Evolutionary conservation across 306 rosid genomes (phyloP), one percentile per base, ranked within the genome.

Genomic region (Rosa lucieae): DNA sequence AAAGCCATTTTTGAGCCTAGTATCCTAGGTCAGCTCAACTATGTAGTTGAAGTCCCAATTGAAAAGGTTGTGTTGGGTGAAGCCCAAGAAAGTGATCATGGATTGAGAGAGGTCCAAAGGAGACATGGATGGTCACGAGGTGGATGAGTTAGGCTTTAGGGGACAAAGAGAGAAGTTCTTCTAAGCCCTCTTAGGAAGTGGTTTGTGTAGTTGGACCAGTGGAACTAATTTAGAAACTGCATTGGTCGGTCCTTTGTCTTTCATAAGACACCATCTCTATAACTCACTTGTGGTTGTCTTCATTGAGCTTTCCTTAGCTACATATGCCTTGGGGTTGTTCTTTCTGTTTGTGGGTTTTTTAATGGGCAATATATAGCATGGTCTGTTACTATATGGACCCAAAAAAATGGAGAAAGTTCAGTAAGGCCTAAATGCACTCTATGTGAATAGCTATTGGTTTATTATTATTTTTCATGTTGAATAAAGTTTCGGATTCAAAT

Each of bases 31-130:
- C 51, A 47, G 3, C 13, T 47, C 14, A 48, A 48, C 53, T 13
- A 48, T 12, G 18, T 12, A 11, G 37, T 10, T 23, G 6, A 21
- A 58, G 66, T 59, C 23, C 47, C 47, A 66, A 37, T 3, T 8
- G 43, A 65, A 14, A 18, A 20, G 8, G 5, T 6, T 0, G 51
- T n/a, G 29, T 20, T 43, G 20, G 53, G 37, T 44, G 10, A 69
- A 69, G 73, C 73, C 73, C 53, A 69, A 67, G 12, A 15, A 40
- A 20, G 42, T 18, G 49, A 67, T 42, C 48, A 18, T 69, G 73
- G 73, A 44, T 40, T 39, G 39, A 69, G 17, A 69, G 17, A 62
- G 42, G 73, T 18, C 73, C 73, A 68, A 43, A n/a, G 1, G 9
- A 68, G 55, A 37, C 43, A 23, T 11, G 67, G 40, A 4, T 12